These are phyloP conservation scores for Aspergillus phoenicis DNA, from an alignment of 2,329 filamentous ascomycete species.

Conservation along the genomic window DNA sequence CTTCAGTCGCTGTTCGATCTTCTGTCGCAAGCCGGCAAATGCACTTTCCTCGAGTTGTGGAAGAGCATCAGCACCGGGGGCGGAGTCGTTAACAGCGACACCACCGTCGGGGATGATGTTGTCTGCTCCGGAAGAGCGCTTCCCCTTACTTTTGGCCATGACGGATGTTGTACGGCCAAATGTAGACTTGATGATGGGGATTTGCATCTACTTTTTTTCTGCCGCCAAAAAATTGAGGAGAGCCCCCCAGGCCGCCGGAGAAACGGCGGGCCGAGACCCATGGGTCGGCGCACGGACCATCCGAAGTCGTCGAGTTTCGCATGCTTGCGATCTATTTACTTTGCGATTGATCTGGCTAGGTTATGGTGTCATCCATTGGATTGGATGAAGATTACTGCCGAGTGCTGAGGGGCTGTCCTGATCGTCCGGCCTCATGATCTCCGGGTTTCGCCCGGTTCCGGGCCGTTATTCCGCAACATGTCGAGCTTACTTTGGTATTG, in stretches of 20 bases:
- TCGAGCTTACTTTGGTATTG: slow-evolving; percentile 30
- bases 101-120: slow-evolving; percentile 20
- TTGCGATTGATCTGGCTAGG: not conserved
- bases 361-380: not conserved
- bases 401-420: not conserved
- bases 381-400: not conserved
- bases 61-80: slow-evolving; percentile 27
- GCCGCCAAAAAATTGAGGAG: slow-evolving; percentile 29
- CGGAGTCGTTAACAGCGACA: slow-evolving; percentile 23
- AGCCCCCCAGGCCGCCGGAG: slow-evolving; percentile 29
- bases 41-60: slow-evolving; percentile 42
- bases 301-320: not conserved
- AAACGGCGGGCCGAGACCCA: slow-evolving; percentile 25
- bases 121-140: slow-evolving; percentile 33
- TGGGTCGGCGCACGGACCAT: slow-evolving; percentile 1
- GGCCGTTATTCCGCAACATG: slow-evolving; percentile 28
- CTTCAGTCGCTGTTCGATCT: slow-evolving; percentile 45
- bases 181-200: slow-evolving; percentile 29
- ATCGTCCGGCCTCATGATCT: slow-evolving; percentile 29
- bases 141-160: slow-evolving; percentile 45
- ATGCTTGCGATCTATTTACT: slow-evolving; percentile 8
- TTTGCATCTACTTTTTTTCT: slow-evolving; percentile 36
- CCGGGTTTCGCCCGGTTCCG: slow-evolving; percentile 26
- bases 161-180: slow-evolving; percentile 24
- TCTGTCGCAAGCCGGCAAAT: slow-evolving; percentile 45